Evolutionary conservation across 441 rosid species (phyloP).

Genomic region (Mallotus japonicus): DNA sequence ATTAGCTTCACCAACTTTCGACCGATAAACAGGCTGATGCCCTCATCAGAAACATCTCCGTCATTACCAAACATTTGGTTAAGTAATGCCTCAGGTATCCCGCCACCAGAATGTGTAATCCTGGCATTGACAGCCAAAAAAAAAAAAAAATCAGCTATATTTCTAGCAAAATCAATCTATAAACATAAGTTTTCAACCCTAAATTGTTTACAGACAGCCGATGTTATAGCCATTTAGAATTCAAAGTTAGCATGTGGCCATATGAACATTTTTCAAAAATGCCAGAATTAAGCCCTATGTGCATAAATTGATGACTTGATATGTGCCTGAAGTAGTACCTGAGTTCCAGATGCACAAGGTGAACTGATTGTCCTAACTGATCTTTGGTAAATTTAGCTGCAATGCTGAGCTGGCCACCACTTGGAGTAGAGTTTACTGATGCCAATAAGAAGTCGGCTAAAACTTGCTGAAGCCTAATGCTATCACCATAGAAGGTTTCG

Average conservation of each 20-base stretch:
- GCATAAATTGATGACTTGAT: neutral
- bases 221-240: too few species aligned
- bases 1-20: slow-evolving; percentile 72
- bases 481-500: slow-evolving; percentile 71
- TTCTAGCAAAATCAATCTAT: neutral
- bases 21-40: slow-evolving; percentile 74
- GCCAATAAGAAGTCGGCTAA: slow-evolving; percentile 63
- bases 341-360: slow-evolving; percentile 71
- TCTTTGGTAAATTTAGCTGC: slow-evolving; percentile 62
- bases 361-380: slow-evolving; percentile 73
- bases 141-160: neutral
- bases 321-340: slow-evolving; percentile 44
- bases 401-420: slow-evolving; percentile 55
- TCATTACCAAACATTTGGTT: slow-evolving; percentile 73
- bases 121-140: slow-evolving; percentile 32
- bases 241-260: too few species aligned
- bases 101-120: slow-evolving; percentile 67
- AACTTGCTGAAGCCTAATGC: slow-evolving; percentile 83
- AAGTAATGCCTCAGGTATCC: slow-evolving; percentile 69
- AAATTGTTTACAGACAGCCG: too few species aligned
- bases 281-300: neutral
- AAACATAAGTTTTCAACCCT: neutral
- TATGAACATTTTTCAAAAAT: neutral
- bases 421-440: slow-evolving; percentile 55
- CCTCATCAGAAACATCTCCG: slow-evolving; percentile 74